Evolutionary conservation across 2,329 filamentous ascomycete species (phyloP), one percentile per base, ranked within the genome.

Genomic region (Pseudogymnoascus sp.): DNA sequence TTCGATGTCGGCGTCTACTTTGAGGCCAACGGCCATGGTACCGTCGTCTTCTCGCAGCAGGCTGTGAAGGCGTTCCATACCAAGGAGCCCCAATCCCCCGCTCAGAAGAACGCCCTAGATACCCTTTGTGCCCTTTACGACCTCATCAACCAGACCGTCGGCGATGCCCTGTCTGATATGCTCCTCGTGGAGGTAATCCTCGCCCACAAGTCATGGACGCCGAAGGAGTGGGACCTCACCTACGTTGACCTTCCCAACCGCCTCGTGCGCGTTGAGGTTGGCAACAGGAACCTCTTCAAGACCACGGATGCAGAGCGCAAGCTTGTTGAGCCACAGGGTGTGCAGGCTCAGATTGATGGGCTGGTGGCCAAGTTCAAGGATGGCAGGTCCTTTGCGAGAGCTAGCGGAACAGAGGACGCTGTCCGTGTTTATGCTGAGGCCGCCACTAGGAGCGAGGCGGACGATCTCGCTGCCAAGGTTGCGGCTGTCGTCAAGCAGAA

Each of bases 1-100:
- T 96, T 96, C 70, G 95, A 99, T 71, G 88, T 97, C 63, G 95
- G 95, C 64, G 91, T 97, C 61, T 99, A 99, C 80, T 99, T 99
- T 72, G 95, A 99, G 79, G 95, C 95, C 68, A 99, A 99, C 74
- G 95, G 95, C 31, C 95, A 99, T 76, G 95, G 95, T 68, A 99
- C 95, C 8, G 89, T 97, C 37, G 88, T 97, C 62, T 99, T 99
- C 82, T 96, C 91, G 0, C 85, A 89, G 64, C 87, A 90, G 65
- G 93, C 93, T 3, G 80, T 93, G 56, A 88, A 89, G 69, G 83
- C 85, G 59, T 96, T 99, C 78, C 83, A 82, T 69, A 89, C 85
- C 70, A 89, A 89, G 65, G 84, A 91, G 73, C 93, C 95, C 5
- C 89, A 96, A 75, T 96, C 91, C 0, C 93, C 95, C 0, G 93